phyloP scores from a whole-genome alignment of 176 grass and related monocot genomes.

The Elaeis guineensis region DNA sequence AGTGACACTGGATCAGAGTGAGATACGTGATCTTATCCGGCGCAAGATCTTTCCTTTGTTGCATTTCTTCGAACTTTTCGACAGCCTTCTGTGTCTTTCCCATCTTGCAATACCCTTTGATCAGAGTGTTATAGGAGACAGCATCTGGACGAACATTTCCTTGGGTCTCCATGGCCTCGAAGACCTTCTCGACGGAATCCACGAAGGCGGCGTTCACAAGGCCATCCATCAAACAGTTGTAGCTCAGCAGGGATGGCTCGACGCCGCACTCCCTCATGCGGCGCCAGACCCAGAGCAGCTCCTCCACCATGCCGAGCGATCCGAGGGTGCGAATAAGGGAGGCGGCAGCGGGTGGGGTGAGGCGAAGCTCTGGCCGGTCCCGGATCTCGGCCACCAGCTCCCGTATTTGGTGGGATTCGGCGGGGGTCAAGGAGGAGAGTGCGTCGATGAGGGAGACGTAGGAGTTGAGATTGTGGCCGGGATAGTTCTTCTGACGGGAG shows the following conservation, averaged over 20 bases:
- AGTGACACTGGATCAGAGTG: constrained; percentile 65
- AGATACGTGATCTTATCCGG: constrained; percentile 79
- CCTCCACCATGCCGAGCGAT: constrained; percentile 54
- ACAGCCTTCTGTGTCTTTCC: constrained; percentile 44
- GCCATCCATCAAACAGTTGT: constrained; percentile 84
- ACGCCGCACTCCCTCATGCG: constrained; percentile 46
- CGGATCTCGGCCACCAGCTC: constrained; percentile 48
- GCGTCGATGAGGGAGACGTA: constrained; percentile 62
- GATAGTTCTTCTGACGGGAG: constrained; percentile 30
- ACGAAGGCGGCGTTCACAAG: constrained; percentile 59
- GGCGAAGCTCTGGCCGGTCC: constrained; percentile 22
- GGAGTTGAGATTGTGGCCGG: constrained; percentile 40
- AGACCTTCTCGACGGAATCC: constrained; percentile 73
- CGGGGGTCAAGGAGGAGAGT: constrained; percentile 27
- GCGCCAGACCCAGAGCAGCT: constrained; percentile 61
- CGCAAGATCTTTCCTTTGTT: constrained; percentile 20
- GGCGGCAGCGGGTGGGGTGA: constrained; percentile 28
- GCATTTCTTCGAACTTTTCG: constrained; percentile 37
- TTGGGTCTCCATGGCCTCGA: constrained; percentile 62
- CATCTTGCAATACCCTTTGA: constrained; percentile 63
- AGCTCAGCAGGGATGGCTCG: constrained; percentile 59
- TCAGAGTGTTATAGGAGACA: constrained; percentile 71
- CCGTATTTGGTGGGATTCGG: constrained; percentile 1
- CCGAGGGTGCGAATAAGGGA: constrained; percentile 62
- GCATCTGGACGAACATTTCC: constrained; percentile 32